phyloP scores from a whole-genome alignment of 192 early-diverging fungal genomes.

The Coemansia sp. region DNA sequence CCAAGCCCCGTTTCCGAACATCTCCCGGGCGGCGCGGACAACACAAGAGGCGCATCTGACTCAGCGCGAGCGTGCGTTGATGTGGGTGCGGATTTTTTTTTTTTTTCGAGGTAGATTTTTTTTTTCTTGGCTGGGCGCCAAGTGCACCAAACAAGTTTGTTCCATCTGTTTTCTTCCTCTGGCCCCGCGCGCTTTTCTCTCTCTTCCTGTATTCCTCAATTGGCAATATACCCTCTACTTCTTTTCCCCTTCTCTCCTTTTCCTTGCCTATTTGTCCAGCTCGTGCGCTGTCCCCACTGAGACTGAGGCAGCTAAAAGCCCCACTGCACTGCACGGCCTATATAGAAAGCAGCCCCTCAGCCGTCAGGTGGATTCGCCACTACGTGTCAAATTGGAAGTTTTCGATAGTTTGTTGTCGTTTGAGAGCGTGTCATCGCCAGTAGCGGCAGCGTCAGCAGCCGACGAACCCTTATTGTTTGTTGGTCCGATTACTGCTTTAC shows the following conservation, averaged over 20 bases:
- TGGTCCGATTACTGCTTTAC: constrained; percentile 6
- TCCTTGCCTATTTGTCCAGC: not conserved
- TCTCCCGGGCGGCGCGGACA: not conserved
- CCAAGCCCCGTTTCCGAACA: not conserved
- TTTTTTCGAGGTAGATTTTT: not conserved
- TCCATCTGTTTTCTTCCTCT: not conserved
- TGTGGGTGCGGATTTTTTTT: not conserved
- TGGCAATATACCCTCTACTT: too few relatives aligned
- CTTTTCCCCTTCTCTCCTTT: too few relatives aligned
- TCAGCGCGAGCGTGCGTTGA: not conserved
- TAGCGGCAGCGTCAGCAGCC: not conserved
- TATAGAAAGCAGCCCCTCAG: not conserved
- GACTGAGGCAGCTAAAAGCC: not conserved
- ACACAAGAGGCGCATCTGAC: not conserved
- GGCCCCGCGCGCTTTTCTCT: constrained; percentile 8
- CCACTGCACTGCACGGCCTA: not conserved
- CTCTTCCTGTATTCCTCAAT: not conserved
- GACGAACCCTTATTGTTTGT: not conserved
- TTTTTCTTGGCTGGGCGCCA: not conserved
- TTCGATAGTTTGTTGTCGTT: not conserved
- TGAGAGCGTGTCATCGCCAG: not conserved
- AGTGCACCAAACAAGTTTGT: not conserved
- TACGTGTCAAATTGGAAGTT: not conserved
- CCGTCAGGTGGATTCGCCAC: not conserved
- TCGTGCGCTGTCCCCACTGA: not conserved